phyloP scores from a whole-genome alignment of 306 rosid species.

The Quercus aquifolioides region DNA sequence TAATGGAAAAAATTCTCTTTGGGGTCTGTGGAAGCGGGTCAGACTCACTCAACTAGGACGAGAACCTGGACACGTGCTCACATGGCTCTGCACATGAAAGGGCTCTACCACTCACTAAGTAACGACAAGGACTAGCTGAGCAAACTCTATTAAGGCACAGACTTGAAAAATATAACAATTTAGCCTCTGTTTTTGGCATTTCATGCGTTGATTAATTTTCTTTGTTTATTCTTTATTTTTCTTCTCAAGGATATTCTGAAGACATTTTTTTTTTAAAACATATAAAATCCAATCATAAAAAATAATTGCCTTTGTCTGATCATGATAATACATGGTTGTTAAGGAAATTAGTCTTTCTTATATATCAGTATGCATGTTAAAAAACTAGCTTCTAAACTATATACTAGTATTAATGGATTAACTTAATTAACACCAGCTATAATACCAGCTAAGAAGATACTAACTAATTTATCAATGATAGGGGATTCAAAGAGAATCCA shows the following conservation, averaged over 20 bases:
- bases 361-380: neutral
- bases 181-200: conserved; percentile 17
- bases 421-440: neutral
- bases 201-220: neutral
- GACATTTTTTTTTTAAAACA: neutral
- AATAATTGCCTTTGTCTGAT: neutral
- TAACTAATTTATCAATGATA: neutral
- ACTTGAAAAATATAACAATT: conserved; percentile 20
- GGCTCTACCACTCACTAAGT: conserved; percentile 16
- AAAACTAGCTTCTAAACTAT: neutral
- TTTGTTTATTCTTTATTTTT: neutral
- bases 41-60: conserved; percentile 26
- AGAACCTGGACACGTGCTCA: conserved; percentile 59
- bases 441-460: conserved; percentile 19
- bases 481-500: conserved; percentile 6
- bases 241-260: neutral
- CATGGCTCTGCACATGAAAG: conserved; percentile 76
- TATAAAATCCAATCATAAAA: neutral
- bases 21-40: conserved; percentile 40
- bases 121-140: conserved; percentile 37
- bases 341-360: neutral
- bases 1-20: conserved; percentile 12
- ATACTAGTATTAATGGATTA: neutral
- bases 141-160: conserved; percentile 13
- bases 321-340: neutral